phyloP scores from a whole-genome alignment of 345 rosid species.

The Capsella bursapastoris region DNA sequence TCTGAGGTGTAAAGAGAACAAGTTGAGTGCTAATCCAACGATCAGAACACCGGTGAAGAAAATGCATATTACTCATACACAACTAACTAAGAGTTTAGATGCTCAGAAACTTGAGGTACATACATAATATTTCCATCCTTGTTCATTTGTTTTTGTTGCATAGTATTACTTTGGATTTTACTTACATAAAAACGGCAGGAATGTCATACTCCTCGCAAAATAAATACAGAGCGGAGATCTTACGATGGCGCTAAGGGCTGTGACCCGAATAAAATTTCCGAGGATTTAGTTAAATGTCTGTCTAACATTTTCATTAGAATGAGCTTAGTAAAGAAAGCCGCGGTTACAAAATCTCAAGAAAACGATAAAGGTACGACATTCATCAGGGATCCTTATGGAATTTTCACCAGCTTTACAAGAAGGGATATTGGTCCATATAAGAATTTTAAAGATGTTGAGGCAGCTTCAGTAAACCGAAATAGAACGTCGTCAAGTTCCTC shows the following conservation, averaged over 20 bases:
- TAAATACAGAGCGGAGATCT: constrained; percentile 51
- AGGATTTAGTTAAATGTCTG: constrained; percentile 70
- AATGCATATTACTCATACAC: constrained; percentile 43
- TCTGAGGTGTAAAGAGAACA: constrained; percentile 52
- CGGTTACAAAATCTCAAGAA: constrained; percentile 44
- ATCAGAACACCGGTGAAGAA: constrained; percentile 47
- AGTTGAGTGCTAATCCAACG: constrained; percentile 41
- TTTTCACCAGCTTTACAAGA: constrained; percentile 54
- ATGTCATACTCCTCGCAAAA: constrained; percentile 43
- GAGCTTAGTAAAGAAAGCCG: constrained; percentile 54
- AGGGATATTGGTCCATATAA: constrained; percentile 74
- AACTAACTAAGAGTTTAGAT: constrained; percentile 51
- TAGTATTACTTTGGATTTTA: background rate
- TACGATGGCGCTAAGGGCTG: constrained; percentile 24
- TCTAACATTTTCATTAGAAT: constrained; percentile 63
- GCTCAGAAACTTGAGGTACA: constrained; percentile 54
- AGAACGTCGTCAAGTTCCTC: constrained; percentile 53
- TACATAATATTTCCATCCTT: background rate
- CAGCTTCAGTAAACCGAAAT: constrained; percentile 53
- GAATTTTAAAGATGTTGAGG: constrained; percentile 56
- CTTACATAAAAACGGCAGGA: constrained; percentile 47
- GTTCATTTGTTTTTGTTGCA: background rate
- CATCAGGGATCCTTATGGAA: constrained; percentile 61
- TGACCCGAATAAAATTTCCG: constrained; percentile 71
- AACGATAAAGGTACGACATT: constrained; percentile 40